Conservation (phyloP, 2,329 filamentous ascomycete species). For the Aspergillus ustus region DNA sequence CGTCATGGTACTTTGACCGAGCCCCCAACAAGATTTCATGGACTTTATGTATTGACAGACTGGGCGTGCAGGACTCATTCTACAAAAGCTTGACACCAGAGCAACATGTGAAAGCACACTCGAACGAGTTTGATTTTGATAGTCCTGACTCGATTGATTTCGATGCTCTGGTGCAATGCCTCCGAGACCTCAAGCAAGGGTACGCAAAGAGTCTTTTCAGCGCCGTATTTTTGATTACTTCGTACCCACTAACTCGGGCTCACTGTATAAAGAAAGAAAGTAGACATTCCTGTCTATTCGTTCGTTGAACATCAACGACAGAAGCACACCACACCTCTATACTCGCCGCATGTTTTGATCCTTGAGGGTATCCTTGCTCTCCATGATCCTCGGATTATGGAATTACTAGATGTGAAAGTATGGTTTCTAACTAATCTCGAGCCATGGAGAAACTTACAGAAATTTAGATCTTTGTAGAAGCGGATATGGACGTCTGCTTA, state of each 20-base stretch:
- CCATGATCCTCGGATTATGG: conserved; percentile 82
- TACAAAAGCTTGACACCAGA: conserved; percentile 87
- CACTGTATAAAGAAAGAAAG: conserved; percentile 47
- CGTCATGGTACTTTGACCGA: conserved; percentile 73
- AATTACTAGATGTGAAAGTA: conserved; percentile 89
- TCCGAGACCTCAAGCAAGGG: conserved; percentile 89
- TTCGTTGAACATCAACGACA: conserved; percentile 88
- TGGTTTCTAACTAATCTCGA: conserved; percentile 19
- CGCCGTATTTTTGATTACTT: background rate
- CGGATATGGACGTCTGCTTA: conserved; percentile 90
- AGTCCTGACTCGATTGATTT: conserved; percentile 94
- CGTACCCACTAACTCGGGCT: conserved; percentile 17
- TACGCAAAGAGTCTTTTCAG: conserved; percentile 47
- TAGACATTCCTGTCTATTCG: conserved; percentile 93
- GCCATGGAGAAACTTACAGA: conserved; percentile 20
- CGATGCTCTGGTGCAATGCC: conserved; percentile 77
- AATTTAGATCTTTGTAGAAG: conserved; percentile 85
- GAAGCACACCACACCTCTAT: conserved; percentile 81
- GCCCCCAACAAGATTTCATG: background rate
- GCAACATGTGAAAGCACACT: conserved; percentile 78
- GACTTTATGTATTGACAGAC: background rate
- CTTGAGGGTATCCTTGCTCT: conserved; percentile 95
- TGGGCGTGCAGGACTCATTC: conserved; percentile 77
- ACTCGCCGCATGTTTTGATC: conserved; percentile 94
- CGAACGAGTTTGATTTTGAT: conserved; percentile 95